Evolutionary conservation across 75 land plant species (phyloP), one percentile per base, ranked within the genome.

Genomic region (Larix kaempferi): DNA sequence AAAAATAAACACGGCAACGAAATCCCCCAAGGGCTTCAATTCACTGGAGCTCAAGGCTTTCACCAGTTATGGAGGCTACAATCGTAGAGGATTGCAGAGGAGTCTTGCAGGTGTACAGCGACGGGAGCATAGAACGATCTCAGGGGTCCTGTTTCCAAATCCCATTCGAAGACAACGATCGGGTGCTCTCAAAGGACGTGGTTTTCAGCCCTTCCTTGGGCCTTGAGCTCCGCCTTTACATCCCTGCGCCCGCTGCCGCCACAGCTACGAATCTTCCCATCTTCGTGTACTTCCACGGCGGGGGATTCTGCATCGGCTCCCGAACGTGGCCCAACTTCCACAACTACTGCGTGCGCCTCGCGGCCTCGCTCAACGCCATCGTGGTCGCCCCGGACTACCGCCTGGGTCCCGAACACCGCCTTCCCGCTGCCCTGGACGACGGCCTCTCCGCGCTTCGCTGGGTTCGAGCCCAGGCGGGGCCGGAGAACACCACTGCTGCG

Each of bases 241-340:
- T 82, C 21, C 91, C 95, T 44, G 44, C 59, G 33, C 19, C 57
- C 4, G n/a, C 77, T 35, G 23, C 29, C 14, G 52, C 59, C 55
- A 7, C 73, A 4, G 7, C 59, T 14, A 81, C 79, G 74, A 58
- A 39, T 58, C 80, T 86, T 23, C 96, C 96, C 25, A 33, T 94
- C 61, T 80, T 94, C 29, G 78, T 79, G 79, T 88, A 89, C 87
- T 89, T 89, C 76, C 94, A 89, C 67, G 94, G 94, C 26, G 96
- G 96, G 17, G 96, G 96, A 62, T 91, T 86, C 78, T 82, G 87
- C 84, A 76, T 87, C 52, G 87, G 88, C 57, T 83, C 88, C 44
- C 79, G 90, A 73, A 78, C 87, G 3, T 83, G 87, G 83, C 84
- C 78, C 65, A 84, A 79, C 66, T 81, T 75, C 81, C 91, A 86